Conservation (phyloP, 2,329 filamentous ascomycete species). For the Helotiales sp. region DNA sequence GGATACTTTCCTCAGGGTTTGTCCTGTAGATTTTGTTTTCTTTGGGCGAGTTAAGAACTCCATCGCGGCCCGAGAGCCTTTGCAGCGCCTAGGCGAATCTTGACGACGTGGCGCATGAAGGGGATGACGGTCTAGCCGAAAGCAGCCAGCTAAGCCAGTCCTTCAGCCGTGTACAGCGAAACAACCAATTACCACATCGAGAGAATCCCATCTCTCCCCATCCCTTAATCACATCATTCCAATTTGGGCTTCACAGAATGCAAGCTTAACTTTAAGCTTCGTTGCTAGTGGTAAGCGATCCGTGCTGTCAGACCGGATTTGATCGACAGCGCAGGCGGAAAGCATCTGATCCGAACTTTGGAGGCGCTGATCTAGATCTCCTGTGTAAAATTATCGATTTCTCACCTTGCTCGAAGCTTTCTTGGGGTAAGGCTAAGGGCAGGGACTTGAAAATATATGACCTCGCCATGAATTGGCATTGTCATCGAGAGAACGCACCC, state of each 20-base stretch:
- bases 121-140: neutral
- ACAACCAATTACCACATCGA: neutral
- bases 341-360: conserved; percentile 9
- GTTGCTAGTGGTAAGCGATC: neutral
- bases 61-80: neutral
- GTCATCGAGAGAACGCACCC: neutral
- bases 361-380: neutral
- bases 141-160: neutral
- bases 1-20: neutral
- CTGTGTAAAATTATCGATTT: neutral
- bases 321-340: conserved; percentile 11
- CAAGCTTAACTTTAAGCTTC: conserved; percentile 18
- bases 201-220: neutral
- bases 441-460: neutral
- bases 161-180: neutral
- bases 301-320: neutral
- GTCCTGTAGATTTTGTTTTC: neutral
- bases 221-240: neutral
- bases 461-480: neutral
- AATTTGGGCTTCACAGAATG: neutral
- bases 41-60: neutral
- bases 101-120: conserved; percentile 10
- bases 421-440: neutral
- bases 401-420: neutral
- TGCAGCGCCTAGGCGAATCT: neutral